Evolutionary conservation across 192 early-diverging fungal species (phyloP).

Genomic region (Coemansia sp.): DNA sequence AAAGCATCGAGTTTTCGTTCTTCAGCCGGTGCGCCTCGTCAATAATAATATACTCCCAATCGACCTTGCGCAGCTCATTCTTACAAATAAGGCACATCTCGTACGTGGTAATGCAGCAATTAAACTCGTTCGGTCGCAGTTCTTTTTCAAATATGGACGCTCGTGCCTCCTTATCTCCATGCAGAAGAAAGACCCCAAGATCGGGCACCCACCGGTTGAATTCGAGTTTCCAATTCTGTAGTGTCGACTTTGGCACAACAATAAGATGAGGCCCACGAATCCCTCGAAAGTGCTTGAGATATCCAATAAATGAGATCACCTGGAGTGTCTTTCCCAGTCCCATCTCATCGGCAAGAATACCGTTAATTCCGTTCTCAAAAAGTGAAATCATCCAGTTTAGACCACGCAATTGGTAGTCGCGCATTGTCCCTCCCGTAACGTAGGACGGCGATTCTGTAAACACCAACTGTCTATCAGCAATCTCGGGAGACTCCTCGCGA

Average conservation of each 20-base stretch:
- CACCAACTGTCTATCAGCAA: constrained; percentile 57
- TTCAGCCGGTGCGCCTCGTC: constrained; percentile 83
- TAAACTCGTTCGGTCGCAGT: constrained; percentile 67
- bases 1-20: constrained; percentile 93
- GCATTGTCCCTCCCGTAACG: constrained; percentile 85
- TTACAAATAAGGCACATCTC: constrained; percentile 95
- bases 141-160: constrained; percentile 59
- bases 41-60: constrained; percentile 76
- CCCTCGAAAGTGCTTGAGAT: constrained; percentile 78
- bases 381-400: constrained; percentile 98
- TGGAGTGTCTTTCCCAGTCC: constrained; percentile 96
- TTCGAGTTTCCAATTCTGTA: constrained; percentile 95
- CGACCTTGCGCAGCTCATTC: constrained; percentile 70
- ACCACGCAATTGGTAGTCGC: constrained; percentile 96
- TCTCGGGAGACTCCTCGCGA: constrained; percentile 66
- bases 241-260: constrained; percentile 94
- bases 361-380: constrained; percentile 97
- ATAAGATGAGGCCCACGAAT: constrained; percentile 87
- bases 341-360: constrained; percentile 99
- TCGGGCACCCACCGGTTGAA: constrained; percentile 91
- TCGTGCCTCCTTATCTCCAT: constrained; percentile 83
- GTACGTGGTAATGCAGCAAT: constrained; percentile 94
- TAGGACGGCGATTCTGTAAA: constrained; percentile 91
- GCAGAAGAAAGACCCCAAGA: constrained; percentile 82
- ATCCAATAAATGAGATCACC: constrained; percentile 94